Evolutionary conservation across 2,329 filamentous ascomycete species (phyloP), one percentile per base, ranked within the genome.

Genomic region (Aspergillus pseudoviridinutans): DNA sequence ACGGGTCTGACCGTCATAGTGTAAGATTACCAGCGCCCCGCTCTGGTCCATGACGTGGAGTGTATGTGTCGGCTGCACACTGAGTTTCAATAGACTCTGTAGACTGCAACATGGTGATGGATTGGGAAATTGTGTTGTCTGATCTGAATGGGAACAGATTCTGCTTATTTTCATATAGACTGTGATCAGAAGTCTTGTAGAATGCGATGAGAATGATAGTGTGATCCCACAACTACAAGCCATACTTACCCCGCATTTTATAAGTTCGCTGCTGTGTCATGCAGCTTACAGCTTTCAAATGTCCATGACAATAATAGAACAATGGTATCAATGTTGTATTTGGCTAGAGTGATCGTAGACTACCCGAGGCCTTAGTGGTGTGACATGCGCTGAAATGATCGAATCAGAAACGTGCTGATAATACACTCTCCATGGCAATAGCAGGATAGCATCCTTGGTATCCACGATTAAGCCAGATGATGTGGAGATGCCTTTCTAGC

Each of bases 401-500:
- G 10, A 44, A 44, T 44, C n/a, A 24, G n/a, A 22, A 12, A 10
- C n/a, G 10, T 22, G 9, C 41, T 44, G 41, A 44, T 20, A 22
- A 2, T 44, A 24, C n/a, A 44, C 46, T 51, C 53, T 53, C 57
- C 53, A 53, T 49, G 55, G 53, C 44, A 38, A 22, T 38, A 57
- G 50, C 44, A 52, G 56, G 50, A 44, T 49, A 53, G 28, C 53
- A 22, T 51, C 53, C 49, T 55, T 49, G 41, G 46, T 49, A 49
- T 29, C 14, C 55, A 28, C 17, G 27, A 49, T 27, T 24, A 56
- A 29, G 50, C 41, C 24, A 14, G 29, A 32, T 14, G 29, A 14
- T 28, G 55, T 57, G 52, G 56, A 29, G 41, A 41, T 49, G 3
- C 20, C 41, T 54, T 57, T 51, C 51, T 20, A 46, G 56, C 56